Conservation (phyloP, 164 flowering plant genomes). For the Magnolia changhungtana region DNA sequence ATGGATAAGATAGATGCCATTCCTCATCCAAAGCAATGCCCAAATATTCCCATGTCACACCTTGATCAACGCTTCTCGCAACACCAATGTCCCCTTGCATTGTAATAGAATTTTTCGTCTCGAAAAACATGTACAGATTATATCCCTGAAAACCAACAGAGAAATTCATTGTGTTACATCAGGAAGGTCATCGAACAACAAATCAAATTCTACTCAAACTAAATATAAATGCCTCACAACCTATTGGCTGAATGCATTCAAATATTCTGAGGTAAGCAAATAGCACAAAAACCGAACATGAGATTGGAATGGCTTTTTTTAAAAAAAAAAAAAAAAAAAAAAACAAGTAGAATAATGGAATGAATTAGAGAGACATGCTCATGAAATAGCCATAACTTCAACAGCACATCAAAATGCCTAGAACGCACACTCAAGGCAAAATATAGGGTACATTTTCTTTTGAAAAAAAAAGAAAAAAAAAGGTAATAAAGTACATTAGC, state of each 20-base stretch:
- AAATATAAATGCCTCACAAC: background rate
- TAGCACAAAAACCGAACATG: background rate
- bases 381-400: background rate
- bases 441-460: too few relatives aligned
- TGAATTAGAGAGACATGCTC: too few relatives aligned
- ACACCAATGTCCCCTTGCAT: constrained; percentile 88
- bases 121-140: constrained; percentile 58
- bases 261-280: background rate
- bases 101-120: constrained; percentile 69
- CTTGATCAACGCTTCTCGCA: constrained; percentile 65
- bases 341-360: background rate
- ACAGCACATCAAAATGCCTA: background rate
- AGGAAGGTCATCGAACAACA: background rate
- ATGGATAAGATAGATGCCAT: constrained; percentile 93
- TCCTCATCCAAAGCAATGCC: constrained; percentile 83
- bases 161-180: background rate
- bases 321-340: too few relatives aligned
- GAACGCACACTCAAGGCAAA: too few relatives aligned
- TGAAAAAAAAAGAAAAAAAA: too few relatives aligned
- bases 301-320: background rate
- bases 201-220: background rate
- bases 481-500: too few relatives aligned
- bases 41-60: constrained; percentile 75
- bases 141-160: constrained; percentile 43
- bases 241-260: background rate